Conservation (phyloP, 768 basidiomycete species). For the Mycena crocata region DNA sequence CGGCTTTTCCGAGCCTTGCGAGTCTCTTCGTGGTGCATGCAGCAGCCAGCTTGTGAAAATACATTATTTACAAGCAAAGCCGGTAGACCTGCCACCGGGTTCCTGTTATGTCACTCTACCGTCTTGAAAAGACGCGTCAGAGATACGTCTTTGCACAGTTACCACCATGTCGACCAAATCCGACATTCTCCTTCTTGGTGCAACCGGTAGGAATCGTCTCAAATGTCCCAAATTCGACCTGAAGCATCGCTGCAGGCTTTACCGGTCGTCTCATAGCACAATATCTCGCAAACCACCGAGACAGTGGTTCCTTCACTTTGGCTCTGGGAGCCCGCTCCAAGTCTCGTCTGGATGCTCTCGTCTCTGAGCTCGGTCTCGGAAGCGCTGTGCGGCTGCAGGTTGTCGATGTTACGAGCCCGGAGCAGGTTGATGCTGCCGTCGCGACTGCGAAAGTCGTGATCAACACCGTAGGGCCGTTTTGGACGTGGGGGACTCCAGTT, state of each 20-base stretch:
- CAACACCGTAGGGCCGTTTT: conserved; percentile 83
- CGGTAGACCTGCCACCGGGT: neutral
- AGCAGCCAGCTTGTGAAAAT: neutral
- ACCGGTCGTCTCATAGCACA: conserved; percentile 76
- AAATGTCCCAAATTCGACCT: neutral
- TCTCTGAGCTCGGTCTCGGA: conserved; percentile 58
- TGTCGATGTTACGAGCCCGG: conserved; percentile 68
- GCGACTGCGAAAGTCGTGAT: conserved; percentile 74
- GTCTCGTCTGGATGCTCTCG: conserved; percentile 66
- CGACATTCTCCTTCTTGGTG: conserved; percentile 79
- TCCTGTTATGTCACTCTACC: conserved; percentile 2
- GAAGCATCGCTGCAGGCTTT: conserved; percentile 54
- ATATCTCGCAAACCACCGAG: conserved; percentile 75
- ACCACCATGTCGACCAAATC: conserved; percentile 44
- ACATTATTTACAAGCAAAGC: neutral
- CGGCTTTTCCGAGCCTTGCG: too few species aligned
- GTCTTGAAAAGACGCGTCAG: conserved; percentile 7
- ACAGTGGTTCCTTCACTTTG: conserved; percentile 70
- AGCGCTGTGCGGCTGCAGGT: conserved; percentile 58
- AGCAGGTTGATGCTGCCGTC: conserved; percentile 69
- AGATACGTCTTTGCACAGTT: neutral
- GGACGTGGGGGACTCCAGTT: conserved; percentile 72
- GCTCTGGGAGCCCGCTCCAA: conserved; percentile 77
- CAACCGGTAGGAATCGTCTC: conserved; percentile 57
- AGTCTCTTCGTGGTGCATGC: too few species aligned